These are phyloP conservation scores for Jaapia argillacea DNA, from an alignment of 768 basidiomycete genomes.

Conservation along the genomic window DNA sequence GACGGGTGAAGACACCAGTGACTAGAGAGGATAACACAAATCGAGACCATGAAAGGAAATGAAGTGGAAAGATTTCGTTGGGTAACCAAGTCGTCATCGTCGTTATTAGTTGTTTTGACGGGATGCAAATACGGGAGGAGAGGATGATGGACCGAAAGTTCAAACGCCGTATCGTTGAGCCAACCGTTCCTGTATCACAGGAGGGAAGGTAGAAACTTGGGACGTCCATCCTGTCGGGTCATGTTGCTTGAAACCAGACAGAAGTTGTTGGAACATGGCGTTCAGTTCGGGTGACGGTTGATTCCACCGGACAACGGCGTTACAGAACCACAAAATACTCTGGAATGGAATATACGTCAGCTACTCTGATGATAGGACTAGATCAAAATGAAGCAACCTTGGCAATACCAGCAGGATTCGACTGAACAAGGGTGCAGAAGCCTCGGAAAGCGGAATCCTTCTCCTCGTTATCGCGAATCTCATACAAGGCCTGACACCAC, in stretches of 20 bases:
- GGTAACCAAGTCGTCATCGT: not conserved
- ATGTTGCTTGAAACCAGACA: constrained; percentile 86
- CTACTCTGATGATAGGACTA: constrained; percentile 1
- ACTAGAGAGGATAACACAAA: not conserved
- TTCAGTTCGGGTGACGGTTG: constrained; percentile 88
- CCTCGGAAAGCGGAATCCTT: constrained; percentile 99
- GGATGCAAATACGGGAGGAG: not conserved
- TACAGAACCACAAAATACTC: constrained; percentile 97
- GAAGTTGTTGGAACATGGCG: constrained; percentile 84
- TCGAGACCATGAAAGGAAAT: not conserved
- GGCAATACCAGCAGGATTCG: constrained; percentile 87
- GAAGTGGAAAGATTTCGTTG: not conserved
- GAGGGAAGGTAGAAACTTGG: constrained; percentile 78
- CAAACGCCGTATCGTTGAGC: constrained; percentile 82
- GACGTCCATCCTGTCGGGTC: constrained; percentile 79
- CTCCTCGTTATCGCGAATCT: constrained; percentile 98
- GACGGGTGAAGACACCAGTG: not conserved
- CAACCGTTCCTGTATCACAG: constrained; percentile 80
- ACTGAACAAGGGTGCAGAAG: constrained; percentile 90
- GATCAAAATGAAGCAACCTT: constrained; percentile 59
- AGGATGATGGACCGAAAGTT: constrained; percentile 4
- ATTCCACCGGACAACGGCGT: constrained; percentile 93
- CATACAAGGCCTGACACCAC: constrained; percentile 96
- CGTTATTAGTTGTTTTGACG: not conserved
- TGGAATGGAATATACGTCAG: constrained; percentile 29